Percentiles rank a stretch among this genome's conserved stretches.
Conservation (phyloP, 2,329 filamentous ascomycete species). For the Penicillium decumbens region DNA sequence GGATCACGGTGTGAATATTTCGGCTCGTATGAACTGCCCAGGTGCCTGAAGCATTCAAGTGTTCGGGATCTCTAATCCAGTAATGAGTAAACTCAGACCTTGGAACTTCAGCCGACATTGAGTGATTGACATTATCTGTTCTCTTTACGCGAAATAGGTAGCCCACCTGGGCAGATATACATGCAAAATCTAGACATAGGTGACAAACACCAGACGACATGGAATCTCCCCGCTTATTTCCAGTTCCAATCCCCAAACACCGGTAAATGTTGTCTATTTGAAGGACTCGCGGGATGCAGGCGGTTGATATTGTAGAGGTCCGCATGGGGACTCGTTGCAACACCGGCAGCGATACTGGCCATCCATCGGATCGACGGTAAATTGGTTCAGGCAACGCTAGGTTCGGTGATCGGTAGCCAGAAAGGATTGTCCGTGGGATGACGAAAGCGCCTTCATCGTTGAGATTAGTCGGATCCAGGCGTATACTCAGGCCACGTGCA, state of each 20-base stretch:
- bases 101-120: background rate
- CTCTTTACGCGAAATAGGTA: background rate
- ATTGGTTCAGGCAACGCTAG: constrained; percentile 52
- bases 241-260: background rate
- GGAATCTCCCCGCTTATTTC: background rate
- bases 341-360: constrained; percentile 34
- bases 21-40: too few species aligned
- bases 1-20: background rate
- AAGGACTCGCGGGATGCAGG: constrained; percentile 19
- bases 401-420: constrained; percentile 32
- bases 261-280: constrained; percentile 7
- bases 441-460: too few species aligned
- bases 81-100: background rate
- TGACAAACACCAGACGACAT: background rate
- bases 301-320: constrained; percentile 21
- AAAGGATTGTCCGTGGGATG: constrained; percentile 29
- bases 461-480: too few species aligned
- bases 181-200: constrained; percentile 8
- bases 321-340: constrained; percentile 17
- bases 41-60: background rate
- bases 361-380: constrained; percentile 42
- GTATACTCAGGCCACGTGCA: too few species aligned
- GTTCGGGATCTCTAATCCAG: background rate
- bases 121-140: background rate
- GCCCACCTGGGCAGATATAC: background rate